These are phyloP conservation scores for Pythium monospermum DNA, from an alignment of 352 stramenopile genomes.

Conservation along the genomic window DNA sequence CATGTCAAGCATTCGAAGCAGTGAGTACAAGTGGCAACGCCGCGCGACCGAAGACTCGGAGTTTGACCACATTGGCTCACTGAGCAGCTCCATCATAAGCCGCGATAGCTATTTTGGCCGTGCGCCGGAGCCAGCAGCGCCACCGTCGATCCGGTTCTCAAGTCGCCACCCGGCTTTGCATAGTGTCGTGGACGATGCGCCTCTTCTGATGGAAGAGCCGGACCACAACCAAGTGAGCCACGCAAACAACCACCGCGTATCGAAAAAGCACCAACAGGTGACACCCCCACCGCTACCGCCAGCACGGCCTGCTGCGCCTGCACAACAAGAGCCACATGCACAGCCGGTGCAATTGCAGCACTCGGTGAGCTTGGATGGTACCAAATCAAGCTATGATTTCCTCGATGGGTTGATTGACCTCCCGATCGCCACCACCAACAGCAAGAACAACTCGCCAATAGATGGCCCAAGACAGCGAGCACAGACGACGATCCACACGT, in stretches of 20 bases:
- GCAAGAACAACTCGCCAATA: neutral
- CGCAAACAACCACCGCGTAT: conserved; percentile 6
- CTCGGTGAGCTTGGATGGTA: neutral
- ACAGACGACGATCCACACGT: conserved; percentile 14
- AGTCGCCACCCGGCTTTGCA: neutral
- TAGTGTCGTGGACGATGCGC: conserved; percentile 11
- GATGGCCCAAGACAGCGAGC: conserved; percentile 10
- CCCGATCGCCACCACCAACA: neutral
- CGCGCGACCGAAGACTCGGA: conserved; percentile 17
- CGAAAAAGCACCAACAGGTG: neutral
- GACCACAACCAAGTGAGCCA: conserved; percentile 19
- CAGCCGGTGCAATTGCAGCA: neutral
- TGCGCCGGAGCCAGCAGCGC: neutral
- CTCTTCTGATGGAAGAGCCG: conserved; percentile 18
- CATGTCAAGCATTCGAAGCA: conserved; percentile 8
- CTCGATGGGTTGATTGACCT: conserved; percentile 16
- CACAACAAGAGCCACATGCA: conserved; percentile 5
- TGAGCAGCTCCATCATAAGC: conserved; percentile 17
- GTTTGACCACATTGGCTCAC: conserved; percentile 20
- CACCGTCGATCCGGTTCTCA: conserved; percentile 1
- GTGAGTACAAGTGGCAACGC: conserved; percentile 12
- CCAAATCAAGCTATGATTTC: conserved; percentile 18
- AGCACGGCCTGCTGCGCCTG: conserved; percentile 4
- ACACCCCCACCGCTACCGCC: too few species aligned
- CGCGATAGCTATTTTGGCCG: conserved; percentile 18